Base-by-base conservation (phyloP, 2,329 filamentous ascomycete genomes). In the Fusarium sp. region DNA sequence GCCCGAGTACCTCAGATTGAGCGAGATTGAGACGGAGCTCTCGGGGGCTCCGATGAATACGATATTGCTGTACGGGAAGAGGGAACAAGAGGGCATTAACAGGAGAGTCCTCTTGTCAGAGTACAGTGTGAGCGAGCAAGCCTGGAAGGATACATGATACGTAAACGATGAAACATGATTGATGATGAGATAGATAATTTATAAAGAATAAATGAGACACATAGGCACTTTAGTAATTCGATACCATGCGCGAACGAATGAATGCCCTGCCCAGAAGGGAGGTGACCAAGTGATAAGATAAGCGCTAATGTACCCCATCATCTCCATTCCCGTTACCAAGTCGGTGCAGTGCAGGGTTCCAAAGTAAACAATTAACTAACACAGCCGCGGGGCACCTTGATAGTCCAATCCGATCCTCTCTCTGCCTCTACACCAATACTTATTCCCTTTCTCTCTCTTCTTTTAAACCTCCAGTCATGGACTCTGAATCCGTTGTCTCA, bases 401-500 rank as follows among this genome's bases (percentile, higher is more conserved):
- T 70, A 68, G 67, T 32, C 45, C 53, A 67, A 54, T 27, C 60
- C 53, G 47, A 18, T 20, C 62, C 9, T 45, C 13, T 16, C 40
- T 29, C 34, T 41, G 42, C 27, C 41, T 60, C 44, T 57, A 20
- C 44, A 46, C 42, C 20, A 22, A 22, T 45, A 52, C 32, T 34
- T 41, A 14, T 45, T 29, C 10, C 46, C 11, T 29, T 14, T 46
- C 48, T 14, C 12, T 54, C 12, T 27, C 27, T 6, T 27, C 18
- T 41, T 14, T 14, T 48, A 3, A 13, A n/a, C 29, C 22, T 18
- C n/a, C 20, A 34, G 32, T 48, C 66, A 82, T 82, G 80, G 77
- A 79, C 67, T 74, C 77, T 34, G 78, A 79, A 56, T 79, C 77
- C 13, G 68, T 77, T 60, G 73, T 78, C 61, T 75, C 79, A 11